Conservation (phyloP, 1,139 yeast genomes). For the Kurtzmaniella quercitrusa region DNA sequence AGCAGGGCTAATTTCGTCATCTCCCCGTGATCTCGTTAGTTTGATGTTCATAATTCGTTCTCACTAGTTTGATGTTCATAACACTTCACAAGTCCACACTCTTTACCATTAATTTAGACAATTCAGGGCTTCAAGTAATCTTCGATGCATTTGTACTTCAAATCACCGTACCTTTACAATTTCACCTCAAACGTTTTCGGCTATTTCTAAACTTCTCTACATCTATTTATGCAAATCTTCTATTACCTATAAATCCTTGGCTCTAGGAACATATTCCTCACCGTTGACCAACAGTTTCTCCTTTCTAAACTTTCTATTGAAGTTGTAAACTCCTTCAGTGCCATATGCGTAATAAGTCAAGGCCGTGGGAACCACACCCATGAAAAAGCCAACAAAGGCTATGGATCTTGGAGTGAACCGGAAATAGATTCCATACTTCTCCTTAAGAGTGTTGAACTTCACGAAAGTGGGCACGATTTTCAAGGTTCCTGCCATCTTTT, state of each 20-base stretch:
- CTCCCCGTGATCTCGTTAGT: too few relatives aligned
- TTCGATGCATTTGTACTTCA: too few relatives aligned
- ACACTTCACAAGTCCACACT: too few relatives aligned
- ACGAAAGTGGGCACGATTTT: conserved; percentile 42
- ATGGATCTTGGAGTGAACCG: conserved; percentile 41
- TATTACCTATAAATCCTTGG: conserved; percentile 30
- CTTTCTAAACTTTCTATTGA: conserved; percentile 34
- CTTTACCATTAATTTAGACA: too few relatives aligned
- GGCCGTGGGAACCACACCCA: conserved; percentile 39
- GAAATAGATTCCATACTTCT: conserved; percentile 39
- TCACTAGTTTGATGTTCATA: too few relatives aligned
- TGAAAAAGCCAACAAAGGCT: conserved; percentile 29
- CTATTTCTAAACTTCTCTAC: too few relatives aligned
- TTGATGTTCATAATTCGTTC: too few relatives aligned
- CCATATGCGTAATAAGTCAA: conserved; percentile 34
- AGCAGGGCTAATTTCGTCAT: too few relatives aligned
- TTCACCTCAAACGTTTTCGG: too few relatives aligned
- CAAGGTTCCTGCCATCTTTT: conserved; percentile 41
- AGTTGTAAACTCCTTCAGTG: conserved; percentile 33
- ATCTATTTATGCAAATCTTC: background rate
- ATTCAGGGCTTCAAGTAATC: too few relatives aligned
- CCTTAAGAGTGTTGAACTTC: conserved; percentile 42
- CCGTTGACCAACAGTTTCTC: conserved; percentile 28
- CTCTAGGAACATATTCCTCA: conserved; percentile 42
- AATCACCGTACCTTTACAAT: too few relatives aligned